A percentile compares a stretch with the other conserved stretches of the same genome.
phyloP scores from a whole-genome alignment of 805 yeast species.

The Myxozyma neotropica region DNA sequence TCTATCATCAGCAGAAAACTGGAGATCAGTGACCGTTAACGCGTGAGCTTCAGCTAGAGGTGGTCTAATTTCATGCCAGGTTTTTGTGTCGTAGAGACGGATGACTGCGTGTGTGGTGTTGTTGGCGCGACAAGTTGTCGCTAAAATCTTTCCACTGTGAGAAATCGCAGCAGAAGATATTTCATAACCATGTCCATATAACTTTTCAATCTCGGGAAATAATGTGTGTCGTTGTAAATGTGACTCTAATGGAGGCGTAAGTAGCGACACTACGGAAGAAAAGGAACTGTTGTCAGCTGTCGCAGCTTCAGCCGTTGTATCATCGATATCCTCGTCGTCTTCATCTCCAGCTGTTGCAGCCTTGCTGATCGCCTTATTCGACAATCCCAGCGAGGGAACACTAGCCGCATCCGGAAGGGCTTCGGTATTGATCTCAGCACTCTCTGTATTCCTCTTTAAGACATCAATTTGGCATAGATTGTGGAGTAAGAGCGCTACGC shows the following conservation, averaged over 20 bases:
- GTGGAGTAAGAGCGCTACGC: conserved; percentile 65
- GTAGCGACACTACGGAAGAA: conserved; percentile 44
- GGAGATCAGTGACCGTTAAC: conserved; percentile 80
- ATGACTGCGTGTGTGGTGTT: conserved; percentile 81
- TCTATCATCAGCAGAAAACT: conserved; percentile 62
- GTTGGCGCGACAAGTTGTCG: conserved; percentile 92
- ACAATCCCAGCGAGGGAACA: conserved; percentile 79
- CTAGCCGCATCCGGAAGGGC: conserved; percentile 81
- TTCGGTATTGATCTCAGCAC: conserved; percentile 29
- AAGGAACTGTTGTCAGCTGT: conserved; percentile 51
- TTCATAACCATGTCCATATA: conserved; percentile 98
- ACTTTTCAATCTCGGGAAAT: conserved; percentile 93
- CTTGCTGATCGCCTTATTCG: conserved; percentile 10
- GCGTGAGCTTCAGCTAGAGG: conserved; percentile 64
- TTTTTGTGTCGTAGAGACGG: conserved; percentile 65
- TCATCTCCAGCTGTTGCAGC: neutral
- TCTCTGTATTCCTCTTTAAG: conserved; percentile 9
- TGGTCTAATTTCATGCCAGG: conserved; percentile 64
- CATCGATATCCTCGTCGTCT: conserved; percentile 35
- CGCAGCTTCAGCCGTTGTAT: conserved; percentile 83
- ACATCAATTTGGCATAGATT: conserved; percentile 53
- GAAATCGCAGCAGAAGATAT: conserved; percentile 76
- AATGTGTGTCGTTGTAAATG: conserved; percentile 86
- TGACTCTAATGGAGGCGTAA: conserved; percentile 73
- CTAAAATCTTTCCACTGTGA: conserved; percentile 63